Evolutionary conservation across 148 eudicot genomes (phyloP).

Genomic region (Rhododendron griersonianum): DNA sequence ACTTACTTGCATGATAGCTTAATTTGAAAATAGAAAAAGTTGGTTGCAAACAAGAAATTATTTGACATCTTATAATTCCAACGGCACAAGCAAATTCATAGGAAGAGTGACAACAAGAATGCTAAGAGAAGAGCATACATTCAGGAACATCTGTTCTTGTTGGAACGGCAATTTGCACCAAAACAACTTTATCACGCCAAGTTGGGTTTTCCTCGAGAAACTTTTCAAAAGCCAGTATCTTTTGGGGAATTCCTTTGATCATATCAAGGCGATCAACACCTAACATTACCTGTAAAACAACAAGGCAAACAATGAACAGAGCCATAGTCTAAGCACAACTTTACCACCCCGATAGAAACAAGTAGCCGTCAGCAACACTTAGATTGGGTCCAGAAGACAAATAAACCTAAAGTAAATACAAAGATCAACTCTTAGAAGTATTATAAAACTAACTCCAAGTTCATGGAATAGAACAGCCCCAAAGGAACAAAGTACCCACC

Average conservation of each 20-base stretch:
- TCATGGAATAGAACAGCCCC: background rate
- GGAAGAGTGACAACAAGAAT: slow-evolving; percentile 2
- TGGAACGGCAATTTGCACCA: slow-evolving; percentile 97
- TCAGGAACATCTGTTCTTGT: slow-evolving; percentile 99
- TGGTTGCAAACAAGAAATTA: background rate
- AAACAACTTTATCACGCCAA: slow-evolving; percentile 90
- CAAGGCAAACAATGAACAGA: background rate
- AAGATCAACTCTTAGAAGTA: slow-evolving; percentile 2
- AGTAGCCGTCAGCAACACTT: background rate
- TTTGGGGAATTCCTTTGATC: slow-evolving; percentile 98
- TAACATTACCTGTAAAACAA: slow-evolving; percentile 68
- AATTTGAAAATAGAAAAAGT: background rate
- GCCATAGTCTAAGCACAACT: background rate
- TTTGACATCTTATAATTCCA: background rate
- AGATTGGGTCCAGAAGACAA: background rate
- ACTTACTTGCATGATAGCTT: background rate
- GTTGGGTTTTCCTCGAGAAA: slow-evolving; percentile 80
- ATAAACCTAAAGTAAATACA: background rate
- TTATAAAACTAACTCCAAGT: background rate
- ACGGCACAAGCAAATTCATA: background rate
- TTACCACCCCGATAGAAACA: background rate
- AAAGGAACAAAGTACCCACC: slow-evolving; percentile 35
- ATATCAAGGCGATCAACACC: slow-evolving; percentile 99
- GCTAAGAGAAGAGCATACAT: slow-evolving; percentile 43
- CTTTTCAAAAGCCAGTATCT: slow-evolving; percentile 92